Evolutionary conservation across 805 yeast species (phyloP).

Genomic region (Brettanomyces nanus): DNA sequence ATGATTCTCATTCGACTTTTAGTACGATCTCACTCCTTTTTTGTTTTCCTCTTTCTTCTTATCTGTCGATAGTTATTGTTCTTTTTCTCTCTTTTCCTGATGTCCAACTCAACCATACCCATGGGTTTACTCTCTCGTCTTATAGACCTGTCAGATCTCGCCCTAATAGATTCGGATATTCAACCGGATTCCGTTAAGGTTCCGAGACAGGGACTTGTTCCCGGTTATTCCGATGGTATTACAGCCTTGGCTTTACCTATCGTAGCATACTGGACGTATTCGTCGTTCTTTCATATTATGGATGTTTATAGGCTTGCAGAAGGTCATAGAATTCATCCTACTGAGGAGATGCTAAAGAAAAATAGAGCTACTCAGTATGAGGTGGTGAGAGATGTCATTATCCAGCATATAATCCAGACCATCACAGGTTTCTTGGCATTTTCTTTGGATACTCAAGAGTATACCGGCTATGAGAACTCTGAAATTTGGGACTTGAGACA

Average conservation of each 20-base stretch:
- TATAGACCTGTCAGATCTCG: slow-evolving; percentile 1
- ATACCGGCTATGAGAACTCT: slow-evolving; percentile 41
- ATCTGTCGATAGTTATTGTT: no score
- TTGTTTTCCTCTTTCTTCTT: no score
- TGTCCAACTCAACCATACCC: background rate
- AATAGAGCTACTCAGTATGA: slow-evolving; percentile 65
- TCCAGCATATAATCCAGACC: slow-evolving; percentile 83
- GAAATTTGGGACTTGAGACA: slow-evolving; percentile 39
- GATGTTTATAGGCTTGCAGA: slow-evolving; percentile 75
- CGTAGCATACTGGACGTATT: slow-evolving; percentile 74
- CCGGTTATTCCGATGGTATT: slow-evolving; percentile 2
- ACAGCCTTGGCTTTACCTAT: slow-evolving; percentile 40
- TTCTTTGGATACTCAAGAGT: slow-evolving; percentile 47
- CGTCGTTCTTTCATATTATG: slow-evolving; percentile 63
- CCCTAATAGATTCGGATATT: background rate
- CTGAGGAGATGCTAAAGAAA: slow-evolving; percentile 69
- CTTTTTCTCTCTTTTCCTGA: no score
- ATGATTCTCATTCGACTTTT: no score
- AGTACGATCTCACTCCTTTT: no score
- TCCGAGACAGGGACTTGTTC: slow-evolving; percentile 1
- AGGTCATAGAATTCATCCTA: slow-evolving; percentile 82
- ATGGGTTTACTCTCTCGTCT: background rate
- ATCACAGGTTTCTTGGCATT: slow-evolving; percentile 52
- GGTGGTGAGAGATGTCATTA: slow-evolving; percentile 72
- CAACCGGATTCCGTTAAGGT: background rate